Evolutionary conservation across 768 basidiomycete species (phyloP).

Genomic region (Auriscalpium microsporum): DNA sequence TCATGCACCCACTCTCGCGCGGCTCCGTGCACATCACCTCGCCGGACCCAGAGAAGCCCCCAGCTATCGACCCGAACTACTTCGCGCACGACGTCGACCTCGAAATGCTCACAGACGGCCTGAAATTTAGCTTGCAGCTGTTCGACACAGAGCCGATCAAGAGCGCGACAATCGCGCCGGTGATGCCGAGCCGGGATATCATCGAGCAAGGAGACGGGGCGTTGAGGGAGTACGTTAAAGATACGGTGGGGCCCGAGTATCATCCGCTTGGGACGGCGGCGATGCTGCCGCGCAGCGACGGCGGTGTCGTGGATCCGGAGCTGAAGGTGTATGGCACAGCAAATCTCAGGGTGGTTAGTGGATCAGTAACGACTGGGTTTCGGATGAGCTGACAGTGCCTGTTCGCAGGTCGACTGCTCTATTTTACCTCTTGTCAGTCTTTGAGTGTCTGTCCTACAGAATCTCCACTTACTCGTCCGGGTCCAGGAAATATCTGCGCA

Average conservation of each 20-base stretch:
- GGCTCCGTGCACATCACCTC: constrained; percentile 38
- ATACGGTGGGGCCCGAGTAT: not conserved
- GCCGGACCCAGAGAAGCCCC: constrained; percentile 30
- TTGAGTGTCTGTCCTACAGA: too few species aligned
- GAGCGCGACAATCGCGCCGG: not conserved
- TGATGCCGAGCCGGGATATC: not conserved
- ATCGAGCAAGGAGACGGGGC: not conserved
- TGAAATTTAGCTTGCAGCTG: not conserved
- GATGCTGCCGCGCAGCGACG: constrained; percentile 22
- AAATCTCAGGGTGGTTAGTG: constrained; percentile 23
- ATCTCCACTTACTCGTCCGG: too few species aligned
- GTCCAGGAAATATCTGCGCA: constrained; percentile 12
- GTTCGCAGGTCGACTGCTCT: not conserved
- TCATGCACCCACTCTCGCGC: constrained; percentile 38
- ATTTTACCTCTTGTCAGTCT: not conserved
- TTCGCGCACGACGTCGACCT: constrained; percentile 12
- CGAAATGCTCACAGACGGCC: not conserved
- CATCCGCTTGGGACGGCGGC: constrained; percentile 20
- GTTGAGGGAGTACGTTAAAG: not conserved
- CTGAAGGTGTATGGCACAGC: constrained; percentile 26
- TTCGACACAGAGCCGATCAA: not conserved
- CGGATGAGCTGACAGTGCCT: not conserved
- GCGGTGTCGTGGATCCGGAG: constrained; percentile 27
- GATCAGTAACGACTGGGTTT: not conserved
- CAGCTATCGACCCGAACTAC: constrained; percentile 39